Conservation (phyloP, 2,329 filamentous ascomycete species). For the Trichoderma pleuroti region DNA sequence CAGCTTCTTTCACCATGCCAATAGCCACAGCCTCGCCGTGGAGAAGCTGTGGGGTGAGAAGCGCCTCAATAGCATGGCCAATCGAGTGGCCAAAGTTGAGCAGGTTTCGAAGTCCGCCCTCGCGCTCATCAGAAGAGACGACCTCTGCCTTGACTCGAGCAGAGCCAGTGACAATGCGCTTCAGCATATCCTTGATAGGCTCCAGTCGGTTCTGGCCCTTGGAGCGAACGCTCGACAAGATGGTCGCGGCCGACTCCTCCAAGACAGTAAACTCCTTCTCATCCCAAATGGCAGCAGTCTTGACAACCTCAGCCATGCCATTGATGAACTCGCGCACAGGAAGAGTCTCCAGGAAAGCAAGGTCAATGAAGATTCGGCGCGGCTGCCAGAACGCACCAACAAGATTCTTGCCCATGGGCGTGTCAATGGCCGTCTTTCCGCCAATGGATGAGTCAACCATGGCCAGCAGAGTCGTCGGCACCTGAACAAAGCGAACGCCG, state of each 20-base stretch:
- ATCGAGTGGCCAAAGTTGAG: slow-evolving; percentile 98
- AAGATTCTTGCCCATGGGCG: slow-evolving; percentile 91
- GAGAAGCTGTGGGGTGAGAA: slow-evolving; percentile 89
- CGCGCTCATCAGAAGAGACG: slow-evolving; percentile 89
- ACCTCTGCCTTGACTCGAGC: slow-evolving; percentile 93
- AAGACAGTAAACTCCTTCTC: slow-evolving; percentile 80
- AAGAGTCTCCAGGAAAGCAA: slow-evolving; percentile 85
- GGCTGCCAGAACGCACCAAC: slow-evolving; percentile 98
- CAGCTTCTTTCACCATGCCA: slow-evolving; percentile 97
- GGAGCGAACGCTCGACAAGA: slow-evolving; percentile 51
- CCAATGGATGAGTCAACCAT: slow-evolving; percentile 99
- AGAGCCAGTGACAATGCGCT: slow-evolving; percentile 80
- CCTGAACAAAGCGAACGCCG: slow-evolving; percentile 91
- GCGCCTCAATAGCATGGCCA: slow-evolving; percentile 92
- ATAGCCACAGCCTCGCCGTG: slow-evolving; percentile 96
- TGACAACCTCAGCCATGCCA: slow-evolving; percentile 97
- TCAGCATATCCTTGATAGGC: slow-evolving; percentile 66
- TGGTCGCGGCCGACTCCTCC: slow-evolving; percentile 74
- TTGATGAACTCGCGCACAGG: slow-evolving; percentile 94
- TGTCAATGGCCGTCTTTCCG: slow-evolving; percentile 97
- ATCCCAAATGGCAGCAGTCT: slow-evolving; percentile 96
- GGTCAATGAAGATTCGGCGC: slow-evolving; percentile 87
- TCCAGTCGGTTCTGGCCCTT: slow-evolving; percentile 56
- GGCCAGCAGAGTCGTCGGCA: slow-evolving; percentile 87
- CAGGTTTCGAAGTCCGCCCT: slow-evolving; percentile 88